These are phyloP conservation scores for Pichia membranifaciens DNA, from an alignment of 805 yeast genomes.

Conservation along the genomic window DNA sequence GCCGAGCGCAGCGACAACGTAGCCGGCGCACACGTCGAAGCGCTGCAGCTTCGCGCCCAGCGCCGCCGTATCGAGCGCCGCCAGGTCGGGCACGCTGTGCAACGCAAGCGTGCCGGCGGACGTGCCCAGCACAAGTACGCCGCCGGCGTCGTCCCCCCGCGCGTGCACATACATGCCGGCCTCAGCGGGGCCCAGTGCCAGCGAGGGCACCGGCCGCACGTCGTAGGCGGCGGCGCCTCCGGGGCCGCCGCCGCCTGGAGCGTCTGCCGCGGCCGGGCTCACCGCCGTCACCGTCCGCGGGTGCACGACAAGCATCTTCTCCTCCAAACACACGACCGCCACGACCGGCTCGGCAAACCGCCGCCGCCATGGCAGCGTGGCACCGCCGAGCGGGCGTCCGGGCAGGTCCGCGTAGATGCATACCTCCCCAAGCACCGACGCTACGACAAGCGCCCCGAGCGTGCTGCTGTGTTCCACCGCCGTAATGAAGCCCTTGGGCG, in stretches of 20 bases:
- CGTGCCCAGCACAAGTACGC: neutral
- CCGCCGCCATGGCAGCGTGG: neutral
- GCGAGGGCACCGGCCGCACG: no score
- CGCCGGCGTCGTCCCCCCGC: conserved; percentile 1
- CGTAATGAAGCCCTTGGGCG: conserved; percentile 3
- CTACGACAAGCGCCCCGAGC: neutral
- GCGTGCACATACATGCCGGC: neutral
- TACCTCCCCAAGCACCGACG: neutral
- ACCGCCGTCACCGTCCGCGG: neutral
- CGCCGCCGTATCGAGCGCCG: neutral
- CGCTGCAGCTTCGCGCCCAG: conserved; percentile 45
- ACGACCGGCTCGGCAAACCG: neutral
- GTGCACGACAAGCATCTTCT: neutral
- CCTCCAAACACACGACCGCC: conserved; percentile 1
- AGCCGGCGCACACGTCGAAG: conserved; percentile 46
- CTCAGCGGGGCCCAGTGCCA: no score
- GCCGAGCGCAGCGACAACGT: conserved; percentile 45
- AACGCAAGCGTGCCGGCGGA: neutral
- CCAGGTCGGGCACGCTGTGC: conserved; percentile 18
- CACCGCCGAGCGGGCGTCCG: neutral
- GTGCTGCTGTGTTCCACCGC: neutral
- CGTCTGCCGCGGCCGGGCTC: no score
- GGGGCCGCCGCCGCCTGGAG: no score
- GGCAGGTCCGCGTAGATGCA: neutral
- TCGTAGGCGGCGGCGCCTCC: no score